Evolutionary conservation across 345 rosid species (phyloP), one percentile per base, ranked within the genome.

Genomic region (Rubroshorea leprosula): DNA sequence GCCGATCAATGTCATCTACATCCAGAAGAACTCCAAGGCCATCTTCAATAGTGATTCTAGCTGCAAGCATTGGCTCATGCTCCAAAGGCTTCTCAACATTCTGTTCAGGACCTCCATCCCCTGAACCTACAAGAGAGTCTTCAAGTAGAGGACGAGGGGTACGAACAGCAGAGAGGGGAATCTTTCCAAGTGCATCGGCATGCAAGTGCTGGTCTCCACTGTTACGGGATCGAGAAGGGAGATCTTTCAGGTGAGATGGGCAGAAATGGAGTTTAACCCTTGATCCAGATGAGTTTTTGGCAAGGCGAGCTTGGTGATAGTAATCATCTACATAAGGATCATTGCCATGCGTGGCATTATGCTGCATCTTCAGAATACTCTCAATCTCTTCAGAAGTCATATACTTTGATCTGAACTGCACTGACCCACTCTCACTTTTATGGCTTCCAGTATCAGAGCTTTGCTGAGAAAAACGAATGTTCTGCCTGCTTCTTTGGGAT

Each of bases 361-460:
- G 97, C 83, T 93, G 99, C 95, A 93, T 89, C 72, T 85, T 93
- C 63, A 93, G 83, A 57, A 93, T 85, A 68, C 91, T 89, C 78
- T 93, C 99, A 0, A 93, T 89, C 74, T 93, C 99, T 62, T 94
- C 97, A 49, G 87, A 66, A 39, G 92, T 82, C 99, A 94, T 94
- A 72, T 94, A 71, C 85, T 90, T 94, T 56, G 99, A 93, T 53
- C 90, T 74, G 61, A 85, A 79, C 5, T 85, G 95, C 62, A 77
- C 55, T 65, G 80, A 75, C 16, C 85, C 84, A 51, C 76, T 72
- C 31, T 90, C 99, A 66, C 87, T 84, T 73, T 83, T 93, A 81
- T 85, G 97, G 73, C 88, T 82, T 68, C 80, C 65, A 54, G 72
- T 49, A 54, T 92, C 97, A 1, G 89, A 86, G 23, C 78, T 73